Conservation (phyloP, 169 alveolate species). For the Blepharisma undulans region DNA sequence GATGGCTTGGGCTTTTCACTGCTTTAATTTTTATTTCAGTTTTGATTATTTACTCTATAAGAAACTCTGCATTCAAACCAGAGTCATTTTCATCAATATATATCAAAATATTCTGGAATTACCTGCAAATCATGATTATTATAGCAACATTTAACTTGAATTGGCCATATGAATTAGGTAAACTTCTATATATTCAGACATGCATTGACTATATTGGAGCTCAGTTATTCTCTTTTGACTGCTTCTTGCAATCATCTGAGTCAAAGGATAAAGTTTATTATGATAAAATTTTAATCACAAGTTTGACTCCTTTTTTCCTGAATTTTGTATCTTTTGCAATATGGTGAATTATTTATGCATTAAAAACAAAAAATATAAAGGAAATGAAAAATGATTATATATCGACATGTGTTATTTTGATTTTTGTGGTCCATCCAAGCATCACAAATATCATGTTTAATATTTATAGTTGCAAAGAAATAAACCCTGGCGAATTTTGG, state of each 20-base stretch:
- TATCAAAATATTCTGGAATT: slow-evolving; percentile 18
- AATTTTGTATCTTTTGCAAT: neutral
- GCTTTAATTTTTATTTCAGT: neutral
- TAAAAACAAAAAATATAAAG: neutral
- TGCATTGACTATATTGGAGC: neutral
- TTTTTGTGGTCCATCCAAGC: neutral
- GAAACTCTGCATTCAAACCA: too few relatives aligned
- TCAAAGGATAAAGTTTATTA: neutral
- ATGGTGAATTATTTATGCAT: neutral
- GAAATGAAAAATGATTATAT: neutral
- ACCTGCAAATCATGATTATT: neutral
- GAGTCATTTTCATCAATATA: neutral
- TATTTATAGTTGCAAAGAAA: neutral
- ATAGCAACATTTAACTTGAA: neutral
- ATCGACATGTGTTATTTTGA: neutral
- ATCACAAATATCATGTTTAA: neutral
- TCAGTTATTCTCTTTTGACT: neutral
- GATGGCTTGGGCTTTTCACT: neutral
- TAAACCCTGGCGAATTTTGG: neutral
- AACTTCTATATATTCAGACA: neutral
- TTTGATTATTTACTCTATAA: too few relatives aligned
- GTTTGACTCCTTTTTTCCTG: neutral
- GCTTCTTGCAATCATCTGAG: neutral
- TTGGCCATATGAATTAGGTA: neutral
- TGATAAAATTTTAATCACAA: neutral